Conservation (phyloP, 208 protist genomes). For the Leishmania turanica region DNA sequence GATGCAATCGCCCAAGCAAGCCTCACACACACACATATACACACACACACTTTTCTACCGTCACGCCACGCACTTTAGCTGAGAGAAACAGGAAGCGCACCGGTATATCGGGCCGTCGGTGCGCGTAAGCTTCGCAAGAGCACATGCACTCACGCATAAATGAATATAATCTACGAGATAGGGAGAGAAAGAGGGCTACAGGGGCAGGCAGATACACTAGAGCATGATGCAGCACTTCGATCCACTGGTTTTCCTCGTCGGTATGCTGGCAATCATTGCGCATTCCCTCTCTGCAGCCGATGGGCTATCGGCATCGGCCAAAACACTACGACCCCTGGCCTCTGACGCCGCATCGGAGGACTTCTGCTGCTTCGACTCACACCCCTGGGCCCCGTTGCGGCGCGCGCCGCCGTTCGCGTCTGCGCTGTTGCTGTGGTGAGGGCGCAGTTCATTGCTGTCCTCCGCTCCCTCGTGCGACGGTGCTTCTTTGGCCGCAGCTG, state of each 20-base stretch:
- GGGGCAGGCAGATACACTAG: neutral
- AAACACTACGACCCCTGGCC: neutral
- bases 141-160: neutral
- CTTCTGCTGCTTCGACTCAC: neutral
- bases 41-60: neutral
- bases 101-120: neutral
- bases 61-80: neutral
- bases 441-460: neutral
- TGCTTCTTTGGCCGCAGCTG: neutral
- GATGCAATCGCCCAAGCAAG: neutral
- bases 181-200: neutral
- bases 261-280: neutral
- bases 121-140: neutral
- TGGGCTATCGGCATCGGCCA: neutral
- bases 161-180: neutral
- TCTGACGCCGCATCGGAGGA: neutral
- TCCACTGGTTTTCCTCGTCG: neutral
- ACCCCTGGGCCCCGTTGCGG: too few relatives aligned
- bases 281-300: neutral
- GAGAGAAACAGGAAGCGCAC: constrained; percentile 1
- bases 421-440: neutral
- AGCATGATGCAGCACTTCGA: constrained; percentile 28
- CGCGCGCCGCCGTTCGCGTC: neutral
- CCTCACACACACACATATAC: neutral
- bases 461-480: neutral